These are phyloP conservation scores for Furcasterigmium sp. DNA, from an alignment of 2,329 filamentous ascomycete species.

Conservation along the genomic window DNA sequence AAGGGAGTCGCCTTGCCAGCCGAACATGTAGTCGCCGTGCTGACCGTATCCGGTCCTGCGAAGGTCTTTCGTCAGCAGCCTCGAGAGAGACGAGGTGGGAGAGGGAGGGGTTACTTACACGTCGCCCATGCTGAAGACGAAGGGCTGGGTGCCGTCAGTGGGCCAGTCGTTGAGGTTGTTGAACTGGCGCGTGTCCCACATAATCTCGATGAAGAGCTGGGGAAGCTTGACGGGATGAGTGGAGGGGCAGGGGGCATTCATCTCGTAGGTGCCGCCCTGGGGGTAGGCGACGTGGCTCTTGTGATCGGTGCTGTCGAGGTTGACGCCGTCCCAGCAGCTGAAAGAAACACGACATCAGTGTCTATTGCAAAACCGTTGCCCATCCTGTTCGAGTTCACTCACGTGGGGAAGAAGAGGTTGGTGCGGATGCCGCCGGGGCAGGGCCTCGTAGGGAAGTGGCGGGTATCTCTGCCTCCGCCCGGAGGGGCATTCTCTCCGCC, in stretches of 20 bases:
- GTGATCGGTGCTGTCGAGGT: slow-evolving; percentile 49
- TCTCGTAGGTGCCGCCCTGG: slow-evolving; percentile 11
- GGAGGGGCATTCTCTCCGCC: neutral
- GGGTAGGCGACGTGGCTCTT: slow-evolving; percentile 53
- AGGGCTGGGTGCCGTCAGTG: slow-evolving; percentile 9
- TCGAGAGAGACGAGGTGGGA: no score
- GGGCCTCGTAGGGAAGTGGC: slow-evolving; percentile 21
- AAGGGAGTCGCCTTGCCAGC: neutral
- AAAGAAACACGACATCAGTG: no score
- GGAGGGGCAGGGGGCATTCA: slow-evolving; percentile 9
- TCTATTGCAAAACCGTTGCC: slow-evolving; percentile 23
- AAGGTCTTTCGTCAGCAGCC: neutral
- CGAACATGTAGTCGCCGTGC: slow-evolving; percentile 11
- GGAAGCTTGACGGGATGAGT: slow-evolving; percentile 10
- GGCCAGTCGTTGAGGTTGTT: slow-evolving; percentile 15
- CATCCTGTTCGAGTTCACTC: slow-evolving; percentile 27
- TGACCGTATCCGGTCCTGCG: slow-evolving; percentile 6
- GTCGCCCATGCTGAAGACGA: slow-evolving; percentile 3
- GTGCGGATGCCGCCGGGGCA: slow-evolving; percentile 10
- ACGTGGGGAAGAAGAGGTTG: slow-evolving; percentile 37
- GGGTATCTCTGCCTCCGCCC: slow-evolving; percentile 14
- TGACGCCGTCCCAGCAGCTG: slow-evolving; percentile 55
- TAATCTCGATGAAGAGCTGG: slow-evolving; percentile 11
- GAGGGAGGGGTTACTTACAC: neutral
- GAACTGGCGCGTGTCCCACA: slow-evolving; percentile 14